phyloP scores from a whole-genome alignment of 306 rosid genomes.

The Cucurbita ficifolia region DNA sequence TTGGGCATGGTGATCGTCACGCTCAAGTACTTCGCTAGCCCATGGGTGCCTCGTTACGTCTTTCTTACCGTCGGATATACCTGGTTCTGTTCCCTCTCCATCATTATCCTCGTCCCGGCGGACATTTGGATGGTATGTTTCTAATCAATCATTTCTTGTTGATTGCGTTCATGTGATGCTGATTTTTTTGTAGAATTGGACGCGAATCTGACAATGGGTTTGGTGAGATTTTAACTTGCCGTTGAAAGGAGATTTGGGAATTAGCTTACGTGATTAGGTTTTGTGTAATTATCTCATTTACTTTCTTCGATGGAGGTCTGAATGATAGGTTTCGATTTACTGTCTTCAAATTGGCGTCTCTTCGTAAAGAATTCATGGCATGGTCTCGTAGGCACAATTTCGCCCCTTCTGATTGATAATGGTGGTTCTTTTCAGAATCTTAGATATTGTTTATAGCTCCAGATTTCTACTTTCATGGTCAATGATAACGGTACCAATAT shows the following conservation, averaged over 20 bases:
- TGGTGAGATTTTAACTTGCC: not conserved
- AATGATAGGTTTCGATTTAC: not conserved
- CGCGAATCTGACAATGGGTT: not conserved
- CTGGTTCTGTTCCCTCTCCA: slow-evolving; percentile 88
- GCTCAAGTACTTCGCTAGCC: slow-evolving; percentile 72
- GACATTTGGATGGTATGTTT: slow-evolving; percentile 82
- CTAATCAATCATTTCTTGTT: not conserved
- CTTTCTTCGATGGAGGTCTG: not conserved
- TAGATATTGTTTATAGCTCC: not conserved
- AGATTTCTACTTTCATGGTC: not conserved
- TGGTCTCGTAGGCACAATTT: not conserved
- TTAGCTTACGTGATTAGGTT: not conserved
- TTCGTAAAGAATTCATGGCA: not conserved
- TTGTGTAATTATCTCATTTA: not conserved
- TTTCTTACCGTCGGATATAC: slow-evolving; percentile 83
- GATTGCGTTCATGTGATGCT: not conserved
- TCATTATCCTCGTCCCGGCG: slow-evolving; percentile 94
- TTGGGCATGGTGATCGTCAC: slow-evolving; percentile 73
- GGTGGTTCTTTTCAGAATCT: not conserved
- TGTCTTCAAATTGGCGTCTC: not conserved
- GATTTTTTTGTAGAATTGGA: not conserved
- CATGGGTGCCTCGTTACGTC: slow-evolving; percentile 79
- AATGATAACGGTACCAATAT: not conserved
- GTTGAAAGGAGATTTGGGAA: not conserved
- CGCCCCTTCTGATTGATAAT: not conserved